These are phyloP conservation scores for Rhamnella rubrinervis DNA, from an alignment of 331 rosid species.

Conservation along the genomic window DNA sequence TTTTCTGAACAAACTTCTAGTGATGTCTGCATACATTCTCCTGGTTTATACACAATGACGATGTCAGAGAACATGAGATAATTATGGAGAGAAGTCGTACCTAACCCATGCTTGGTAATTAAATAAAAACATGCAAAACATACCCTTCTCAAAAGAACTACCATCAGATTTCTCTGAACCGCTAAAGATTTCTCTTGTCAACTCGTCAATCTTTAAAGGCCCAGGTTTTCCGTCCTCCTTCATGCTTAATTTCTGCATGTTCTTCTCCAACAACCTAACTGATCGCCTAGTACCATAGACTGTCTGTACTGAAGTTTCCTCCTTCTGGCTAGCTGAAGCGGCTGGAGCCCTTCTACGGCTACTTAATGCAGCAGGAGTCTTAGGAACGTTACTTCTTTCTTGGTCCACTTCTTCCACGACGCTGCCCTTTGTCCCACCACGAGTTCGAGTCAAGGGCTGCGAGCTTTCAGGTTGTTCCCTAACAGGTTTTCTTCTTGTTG, in stretches of 20 bases:
- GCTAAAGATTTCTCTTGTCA: slow-evolving; percentile 39
- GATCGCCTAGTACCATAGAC: slow-evolving; percentile 68
- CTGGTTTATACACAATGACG: slow-evolving; percentile 21
- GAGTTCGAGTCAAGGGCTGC: slow-evolving; percentile 30
- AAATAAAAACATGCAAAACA: neutral
- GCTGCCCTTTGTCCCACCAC: slow-evolving; percentile 20
- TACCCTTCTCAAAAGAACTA: slow-evolving; percentile 33
- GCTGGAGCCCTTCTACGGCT: slow-evolving; percentile 35
- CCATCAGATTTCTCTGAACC: slow-evolving; percentile 16
- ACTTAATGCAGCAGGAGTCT: slow-evolving; percentile 51
- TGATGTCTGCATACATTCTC: slow-evolving; percentile 16
- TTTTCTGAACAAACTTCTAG: slow-evolving; percentile 27
- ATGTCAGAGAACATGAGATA: neutral
- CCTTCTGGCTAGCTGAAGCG: slow-evolving; percentile 24
- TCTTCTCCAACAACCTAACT: slow-evolving; percentile 58
- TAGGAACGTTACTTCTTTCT: slow-evolving; percentile 25
- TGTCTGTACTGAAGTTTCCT: slow-evolving; percentile 28
- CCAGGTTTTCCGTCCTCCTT: slow-evolving; percentile 26
- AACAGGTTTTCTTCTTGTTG: slow-evolving; percentile 42
- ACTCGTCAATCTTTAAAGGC: slow-evolving; percentile 23
- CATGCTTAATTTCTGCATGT: slow-evolving; percentile 48
- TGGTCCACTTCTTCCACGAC: slow-evolving; percentile 29
- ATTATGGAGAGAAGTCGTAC: neutral
- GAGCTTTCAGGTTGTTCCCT: slow-evolving; percentile 36
- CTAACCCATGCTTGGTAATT: neutral